A percentile compares a stretch with the other conserved stretches of the same genome.
Conservation (phyloP, 1,284 basidiomycete genomes). For the Flammula alnicola region DNA sequence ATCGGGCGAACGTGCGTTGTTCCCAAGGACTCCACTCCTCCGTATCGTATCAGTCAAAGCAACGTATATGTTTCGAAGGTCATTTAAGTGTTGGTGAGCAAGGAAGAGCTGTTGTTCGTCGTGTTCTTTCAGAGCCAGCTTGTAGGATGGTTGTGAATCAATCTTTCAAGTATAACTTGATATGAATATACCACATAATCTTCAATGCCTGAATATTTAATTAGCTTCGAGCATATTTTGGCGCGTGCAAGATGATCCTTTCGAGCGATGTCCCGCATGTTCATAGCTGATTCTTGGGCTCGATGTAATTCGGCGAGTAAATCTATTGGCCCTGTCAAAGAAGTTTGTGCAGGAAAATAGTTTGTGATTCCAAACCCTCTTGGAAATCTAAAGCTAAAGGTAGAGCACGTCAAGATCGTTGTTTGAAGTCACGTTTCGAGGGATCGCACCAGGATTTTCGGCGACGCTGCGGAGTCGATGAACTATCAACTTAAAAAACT, state of each 20-base stretch:
- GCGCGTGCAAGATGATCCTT: conserved; percentile 67
- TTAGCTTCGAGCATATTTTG: conserved; percentile 76
- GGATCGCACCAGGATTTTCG: conserved; percentile 1
- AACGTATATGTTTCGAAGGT: conserved; percentile 77
- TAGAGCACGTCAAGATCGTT: neutral
- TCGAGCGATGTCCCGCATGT: conserved; percentile 65
- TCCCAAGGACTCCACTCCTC: conserved; percentile 44
- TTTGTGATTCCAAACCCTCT: conserved; percentile 53
- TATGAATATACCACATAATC: conserved; percentile 63
- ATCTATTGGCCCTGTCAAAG: conserved; percentile 49
- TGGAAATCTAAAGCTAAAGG: conserved; percentile 37
- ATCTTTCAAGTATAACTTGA: conserved; percentile 1
- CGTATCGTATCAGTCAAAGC: conserved; percentile 76
- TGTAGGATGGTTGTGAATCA: conserved; percentile 2
- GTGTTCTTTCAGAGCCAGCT: conserved; percentile 74
- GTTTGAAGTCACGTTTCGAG: neutral
- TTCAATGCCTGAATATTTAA: conserved; percentile 77
- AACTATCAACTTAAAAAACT: no score
- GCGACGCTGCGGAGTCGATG: neutral
- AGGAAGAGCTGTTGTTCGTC: conserved; percentile 76
- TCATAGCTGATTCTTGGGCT: conserved; percentile 77
- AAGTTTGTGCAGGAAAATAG: conserved; percentile 1
- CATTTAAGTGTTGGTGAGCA: conserved; percentile 68
- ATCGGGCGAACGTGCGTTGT: no score
- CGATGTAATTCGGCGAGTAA: conserved; percentile 75